Evolutionary conservation across 768 basidiomycete species (phyloP), one percentile per base, ranked within the genome.

Genomic region (Tricholoma furcatifolium): DNA sequence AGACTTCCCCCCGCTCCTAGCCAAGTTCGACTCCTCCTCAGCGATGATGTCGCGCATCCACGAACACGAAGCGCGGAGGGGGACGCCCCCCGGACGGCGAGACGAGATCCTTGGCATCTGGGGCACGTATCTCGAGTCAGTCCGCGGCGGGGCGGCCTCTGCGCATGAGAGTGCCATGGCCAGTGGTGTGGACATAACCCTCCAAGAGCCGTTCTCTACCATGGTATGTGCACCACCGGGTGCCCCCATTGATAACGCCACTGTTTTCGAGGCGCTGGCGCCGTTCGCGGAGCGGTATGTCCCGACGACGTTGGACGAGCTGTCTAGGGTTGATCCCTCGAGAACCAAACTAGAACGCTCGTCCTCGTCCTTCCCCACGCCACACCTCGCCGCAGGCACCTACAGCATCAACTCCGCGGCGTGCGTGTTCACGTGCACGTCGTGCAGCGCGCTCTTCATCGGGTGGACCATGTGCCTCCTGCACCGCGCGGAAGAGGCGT

Each of bases 321-420:
- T 30, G 7, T 27, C 7, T 3, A 27, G 27, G 27, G 4, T 27
- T 3, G 27, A 27, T 3, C 27, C 27, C 4, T 27, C 27, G 7
- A 27, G 7, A 9, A 18, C 4, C 30, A 17, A 24, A 11, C 32
- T 21, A 6, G 20, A 32, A 27, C 21, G 39, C n/a, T 50, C 17
- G 9, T 11, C 21, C 10, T 21, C 12, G 6, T 14, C 27, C 30
- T n/a, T 14, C 6, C 9, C 4, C 27, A 17, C 4, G 9, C 30
- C 9, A 8, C 4, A 17, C n/a, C 21, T 15, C n/a, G 30, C 34
- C 4, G 42, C 51, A 8, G 34, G 38, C 20, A 32, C 20, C 1
- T 45, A 39, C 21, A 40, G 51, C 43, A 52, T 52, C 21, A 52
- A 52, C 32, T 52, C 51, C 14, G 51, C 51, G 2, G 51, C 35